Base-by-base conservation (phyloP, 2,329 filamentous ascomycete genomes). In the Pseudomassariella vexata region DNA sequence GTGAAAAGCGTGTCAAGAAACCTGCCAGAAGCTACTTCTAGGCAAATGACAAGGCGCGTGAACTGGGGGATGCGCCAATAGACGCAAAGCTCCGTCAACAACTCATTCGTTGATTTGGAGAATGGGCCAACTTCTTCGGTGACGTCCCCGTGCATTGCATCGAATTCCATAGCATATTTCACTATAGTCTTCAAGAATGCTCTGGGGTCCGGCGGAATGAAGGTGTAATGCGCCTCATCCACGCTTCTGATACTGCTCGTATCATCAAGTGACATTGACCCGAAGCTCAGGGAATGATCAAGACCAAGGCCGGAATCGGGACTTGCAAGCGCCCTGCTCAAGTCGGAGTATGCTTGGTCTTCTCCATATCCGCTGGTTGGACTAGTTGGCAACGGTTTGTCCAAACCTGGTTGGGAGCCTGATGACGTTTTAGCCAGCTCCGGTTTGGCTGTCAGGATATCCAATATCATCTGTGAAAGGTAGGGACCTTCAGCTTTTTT, bases 391-490 rank as follows among this genome's bases (percentile, higher is more conserved):
- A 85, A 63, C 9, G 68, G 56, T 49, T 74, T 77, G 28, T 78
- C 74, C 15, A 68, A 32, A 27, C 35, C 41, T 9, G 34, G 38
- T 15, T 29, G 62, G 19, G 66, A 64, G 11, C 67, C 68, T 2
- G 80, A 74, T 4, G 83, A 80, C 41, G 74, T 82, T 53, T 88
- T 94, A 30, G 87, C 82, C 32, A 96, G 68, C 43, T 90, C 84
- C 4, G 89, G 90, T 46, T 85, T 87, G 5, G 83, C 83, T 39
- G 85, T 87, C 24, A 96, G 67, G 41, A 98, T 86, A 22, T 89
- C 85, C 47, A 94, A 70, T 70, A 98, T 92, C 78, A 96, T 88
- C 46, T 92, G 85, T 5, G 88, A 92, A 24, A 98, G 65, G 46
- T 94, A 86, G 9, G 84, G 82, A 3, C 76, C 75, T 56, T 98